Conservation (phyloP, 78 protist species). For the Andalucia godoyi region DNA sequence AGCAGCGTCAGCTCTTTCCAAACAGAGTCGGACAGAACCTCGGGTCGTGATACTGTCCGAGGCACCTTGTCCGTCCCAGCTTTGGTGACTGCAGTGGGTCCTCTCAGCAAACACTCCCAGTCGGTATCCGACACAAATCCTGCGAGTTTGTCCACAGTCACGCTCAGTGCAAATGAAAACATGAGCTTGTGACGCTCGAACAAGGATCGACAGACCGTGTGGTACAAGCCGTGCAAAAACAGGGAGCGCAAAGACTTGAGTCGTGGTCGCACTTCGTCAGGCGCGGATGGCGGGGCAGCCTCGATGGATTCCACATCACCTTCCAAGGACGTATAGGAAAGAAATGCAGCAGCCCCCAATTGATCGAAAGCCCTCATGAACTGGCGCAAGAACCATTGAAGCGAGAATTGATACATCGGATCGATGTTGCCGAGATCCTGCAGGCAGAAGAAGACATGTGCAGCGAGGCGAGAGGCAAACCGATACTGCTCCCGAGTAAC, state of each 20-base stretch:
- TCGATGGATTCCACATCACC: constrained; percentile 16
- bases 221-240: constrained; percentile 51
- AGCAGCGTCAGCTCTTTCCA: neutral
- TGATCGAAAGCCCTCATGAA: constrained; percentile 37
- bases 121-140: constrained; percentile 19
- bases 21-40: constrained; percentile 24
- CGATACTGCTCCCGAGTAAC: constrained; percentile 42
- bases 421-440: constrained; percentile 55
- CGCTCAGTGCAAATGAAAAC: constrained; percentile 49
- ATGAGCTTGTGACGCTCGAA: constrained; percentile 70
- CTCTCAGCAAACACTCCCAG: constrained; percentile 51
- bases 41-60: neutral
- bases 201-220: constrained; percentile 70
- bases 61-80: neutral
- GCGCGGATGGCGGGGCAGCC: constrained; percentile 9
- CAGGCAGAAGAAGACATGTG: constrained; percentile 72
- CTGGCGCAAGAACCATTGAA: constrained; percentile 66
- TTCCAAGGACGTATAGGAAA: constrained; percentile 1
- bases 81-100: neutral
- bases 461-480: constrained; percentile 36
- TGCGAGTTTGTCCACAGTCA: constrained; percentile 30
- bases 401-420: constrained; percentile 89
- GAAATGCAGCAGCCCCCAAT: neutral
- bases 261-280: constrained; percentile 15
- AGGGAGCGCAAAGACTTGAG: constrained; percentile 15